phyloP scores from a whole-genome alignment of 768 basidiomycete genomes.

The Lactarius vividus region DNA sequence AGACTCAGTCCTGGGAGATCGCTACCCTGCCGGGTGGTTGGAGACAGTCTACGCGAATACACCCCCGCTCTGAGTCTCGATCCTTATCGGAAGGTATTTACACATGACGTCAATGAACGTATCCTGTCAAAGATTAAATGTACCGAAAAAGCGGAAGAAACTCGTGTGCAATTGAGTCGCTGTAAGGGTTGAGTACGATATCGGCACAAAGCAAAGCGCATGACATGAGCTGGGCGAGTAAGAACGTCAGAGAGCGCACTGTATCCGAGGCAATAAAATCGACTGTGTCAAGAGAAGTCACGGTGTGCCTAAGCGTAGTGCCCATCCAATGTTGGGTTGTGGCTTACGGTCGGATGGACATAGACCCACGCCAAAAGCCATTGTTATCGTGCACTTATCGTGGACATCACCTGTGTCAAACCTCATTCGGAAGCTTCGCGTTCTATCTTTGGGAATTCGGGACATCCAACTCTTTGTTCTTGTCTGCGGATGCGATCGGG shows the following conservation, averaged over 20 bases:
- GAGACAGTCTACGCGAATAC: constrained; percentile 16
- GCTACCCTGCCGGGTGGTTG: constrained; percentile 9
- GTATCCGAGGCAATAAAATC: not conserved
- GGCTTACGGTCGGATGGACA: not conserved
- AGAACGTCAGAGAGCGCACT: not conserved
- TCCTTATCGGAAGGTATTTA: not conserved
- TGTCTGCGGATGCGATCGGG: not conserved
- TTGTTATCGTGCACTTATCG: not conserved
- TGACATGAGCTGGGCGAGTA: not conserved
- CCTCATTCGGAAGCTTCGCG: not conserved
- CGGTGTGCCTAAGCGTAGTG: not conserved
- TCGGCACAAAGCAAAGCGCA: not conserved
- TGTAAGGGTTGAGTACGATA: not conserved
- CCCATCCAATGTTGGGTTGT: not conserved
- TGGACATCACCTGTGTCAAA: not conserved
- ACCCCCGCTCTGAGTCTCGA: constrained; percentile 9
- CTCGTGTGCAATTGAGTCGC: not conserved
- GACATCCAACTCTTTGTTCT: not conserved
- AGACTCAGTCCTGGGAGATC: constrained; percentile 21
- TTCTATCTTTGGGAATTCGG: not conserved
- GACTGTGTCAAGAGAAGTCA: not conserved
- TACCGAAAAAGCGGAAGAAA: not conserved
- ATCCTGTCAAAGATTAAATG: not conserved
- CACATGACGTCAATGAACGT: not conserved
- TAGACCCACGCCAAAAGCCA: not conserved